A percentile compares a stretch with the other conserved stretches of the same genome.
Evolutionary conservation across 225 moss, liverwort and hornwort species (phyloP).

Genomic region (Lunularia cruciata): DNA sequence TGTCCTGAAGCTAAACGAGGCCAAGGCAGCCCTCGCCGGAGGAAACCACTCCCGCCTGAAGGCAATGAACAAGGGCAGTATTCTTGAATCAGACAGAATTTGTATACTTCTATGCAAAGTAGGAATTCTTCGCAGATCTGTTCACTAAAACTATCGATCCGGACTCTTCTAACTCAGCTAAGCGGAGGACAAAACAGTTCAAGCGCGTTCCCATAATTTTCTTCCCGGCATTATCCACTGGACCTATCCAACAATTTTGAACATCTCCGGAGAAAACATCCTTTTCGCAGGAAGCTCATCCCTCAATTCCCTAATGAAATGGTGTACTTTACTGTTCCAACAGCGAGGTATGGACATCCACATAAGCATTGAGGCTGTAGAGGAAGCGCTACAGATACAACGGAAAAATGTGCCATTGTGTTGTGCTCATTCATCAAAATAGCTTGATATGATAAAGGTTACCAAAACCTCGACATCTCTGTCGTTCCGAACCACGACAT

Average conservation of each 20-base stretch:
- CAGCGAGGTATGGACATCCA: not conserved
- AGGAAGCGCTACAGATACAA: too few relatives aligned
- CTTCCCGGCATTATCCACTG: too few relatives aligned
- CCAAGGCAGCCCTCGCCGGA: slow-evolving; percentile 92
- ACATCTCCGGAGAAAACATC: not conserved
- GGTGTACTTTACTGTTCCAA: not conserved
- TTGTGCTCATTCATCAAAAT: too few relatives aligned
- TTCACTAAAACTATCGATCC: not conserved
- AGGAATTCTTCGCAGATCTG: not conserved
- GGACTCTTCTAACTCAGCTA: not conserved
- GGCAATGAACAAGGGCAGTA: slow-evolving; percentile 2
- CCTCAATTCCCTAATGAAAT: not conserved
- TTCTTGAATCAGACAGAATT: not conserved
- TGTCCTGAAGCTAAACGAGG: slow-evolving; percentile 78
- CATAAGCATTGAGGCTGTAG: not conserved
- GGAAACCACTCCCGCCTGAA: slow-evolving; percentile 99
- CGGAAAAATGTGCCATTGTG: too few relatives aligned
- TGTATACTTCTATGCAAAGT: not conserved
- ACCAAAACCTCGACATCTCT: not conserved
- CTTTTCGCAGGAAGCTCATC: not conserved
- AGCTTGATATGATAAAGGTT: not conserved
- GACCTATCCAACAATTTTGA: too few relatives aligned
- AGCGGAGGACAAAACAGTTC: not conserved
- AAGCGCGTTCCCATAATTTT: not conserved
- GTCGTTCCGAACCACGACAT: not conserved